Conservation (phyloP, 306 rosid genomes). For the Prunus armeniaca region DNA sequence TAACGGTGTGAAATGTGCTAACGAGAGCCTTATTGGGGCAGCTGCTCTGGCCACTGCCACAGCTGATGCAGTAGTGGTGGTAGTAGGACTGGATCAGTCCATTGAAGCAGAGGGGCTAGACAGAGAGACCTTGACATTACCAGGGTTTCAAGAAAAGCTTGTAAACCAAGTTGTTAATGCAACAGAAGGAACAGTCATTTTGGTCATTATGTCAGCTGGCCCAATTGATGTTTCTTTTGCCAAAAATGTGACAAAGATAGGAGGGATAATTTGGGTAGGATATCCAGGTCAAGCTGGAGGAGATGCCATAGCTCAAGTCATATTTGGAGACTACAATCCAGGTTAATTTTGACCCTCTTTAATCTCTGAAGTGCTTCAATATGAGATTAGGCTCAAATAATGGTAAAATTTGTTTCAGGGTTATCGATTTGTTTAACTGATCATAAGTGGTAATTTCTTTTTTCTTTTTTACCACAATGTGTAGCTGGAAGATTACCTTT, state of each 20-base stretch:
- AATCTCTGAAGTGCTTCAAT: neutral
- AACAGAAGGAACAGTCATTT: slow-evolving; percentile 52
- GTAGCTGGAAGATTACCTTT: slow-evolving; percentile 67
- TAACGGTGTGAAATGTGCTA: slow-evolving; percentile 41
- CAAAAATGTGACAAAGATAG: slow-evolving; percentile 37
- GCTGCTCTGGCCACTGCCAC: slow-evolving; percentile 47
- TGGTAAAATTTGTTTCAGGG: too few species aligned
- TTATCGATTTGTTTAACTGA: neutral
- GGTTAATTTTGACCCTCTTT: slow-evolving; percentile 22
- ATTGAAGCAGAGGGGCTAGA: slow-evolving; percentile 77
- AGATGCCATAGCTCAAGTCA: slow-evolving; percentile 64
- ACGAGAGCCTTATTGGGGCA: slow-evolving; percentile 47
- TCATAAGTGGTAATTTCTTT: neutral
- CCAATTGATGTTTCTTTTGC: slow-evolving; percentile 68
- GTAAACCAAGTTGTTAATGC: slow-evolving; percentile 51
- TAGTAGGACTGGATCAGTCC: slow-evolving; percentile 68
- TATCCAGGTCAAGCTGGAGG: slow-evolving; percentile 83
- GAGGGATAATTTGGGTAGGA: slow-evolving; percentile 67
- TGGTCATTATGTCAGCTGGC: slow-evolving; percentile 78
- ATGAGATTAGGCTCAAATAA: neutral
- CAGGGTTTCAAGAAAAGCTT: slow-evolving; percentile 75
- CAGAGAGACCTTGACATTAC: slow-evolving; percentile 62
- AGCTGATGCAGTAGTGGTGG: slow-evolving; percentile 53
- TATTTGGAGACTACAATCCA: slow-evolving; percentile 74
- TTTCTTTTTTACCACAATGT: neutral